These are phyloP conservation scores for Lanmaoa pseudosensibilis DNA, from an alignment of 768 basidiomycete species.

Conservation along the genomic window DNA sequence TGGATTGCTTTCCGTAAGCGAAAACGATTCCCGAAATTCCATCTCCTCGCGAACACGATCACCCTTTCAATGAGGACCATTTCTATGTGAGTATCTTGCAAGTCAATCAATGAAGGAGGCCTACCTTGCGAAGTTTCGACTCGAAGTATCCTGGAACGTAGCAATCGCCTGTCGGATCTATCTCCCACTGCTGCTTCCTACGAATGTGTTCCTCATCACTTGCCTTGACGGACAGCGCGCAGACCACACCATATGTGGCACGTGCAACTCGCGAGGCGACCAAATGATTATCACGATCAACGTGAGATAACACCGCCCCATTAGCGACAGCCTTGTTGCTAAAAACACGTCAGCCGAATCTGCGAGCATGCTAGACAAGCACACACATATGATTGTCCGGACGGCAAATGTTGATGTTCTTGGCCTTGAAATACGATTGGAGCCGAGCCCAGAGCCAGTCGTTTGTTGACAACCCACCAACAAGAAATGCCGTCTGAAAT, in stretches of 20 bases:
- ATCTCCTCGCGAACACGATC: background rate
- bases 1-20: background rate
- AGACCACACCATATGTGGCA: slow-evolving; percentile 7
- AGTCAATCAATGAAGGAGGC: background rate
- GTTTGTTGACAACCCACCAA: slow-evolving; percentile 12
- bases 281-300: background rate
- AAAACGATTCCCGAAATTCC: slow-evolving; percentile 13
- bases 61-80: slow-evolving; percentile 1
- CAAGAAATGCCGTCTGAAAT: slow-evolving; percentile 12
- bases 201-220: slow-evolving; percentile 4
- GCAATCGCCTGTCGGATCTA: background rate
- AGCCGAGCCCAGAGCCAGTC: slow-evolving; percentile 13
- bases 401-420: slow-evolving; percentile 1
- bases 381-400: slow-evolving; percentile 12
- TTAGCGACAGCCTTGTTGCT: slow-evolving; percentile 12
- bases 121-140: slow-evolving; percentile 10
- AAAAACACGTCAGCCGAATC: background rate
- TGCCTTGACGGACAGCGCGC: background rate
- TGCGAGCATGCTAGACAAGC: background rate
- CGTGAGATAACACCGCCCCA: slow-evolving; percentile 9
- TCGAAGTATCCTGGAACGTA: slow-evolving; percentile 19
- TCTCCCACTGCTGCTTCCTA: slow-evolving; percentile 13
- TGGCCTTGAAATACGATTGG: slow-evolving; percentile 8
- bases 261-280: slow-evolving; percentile 5
- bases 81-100: background rate